Percentiles rank a stretch among this genome's conserved stretches.
phyloP scores from a whole-genome alignment of 225 moss, liverwort and hornwort species.

The Thuidium tamariscinum region DNA sequence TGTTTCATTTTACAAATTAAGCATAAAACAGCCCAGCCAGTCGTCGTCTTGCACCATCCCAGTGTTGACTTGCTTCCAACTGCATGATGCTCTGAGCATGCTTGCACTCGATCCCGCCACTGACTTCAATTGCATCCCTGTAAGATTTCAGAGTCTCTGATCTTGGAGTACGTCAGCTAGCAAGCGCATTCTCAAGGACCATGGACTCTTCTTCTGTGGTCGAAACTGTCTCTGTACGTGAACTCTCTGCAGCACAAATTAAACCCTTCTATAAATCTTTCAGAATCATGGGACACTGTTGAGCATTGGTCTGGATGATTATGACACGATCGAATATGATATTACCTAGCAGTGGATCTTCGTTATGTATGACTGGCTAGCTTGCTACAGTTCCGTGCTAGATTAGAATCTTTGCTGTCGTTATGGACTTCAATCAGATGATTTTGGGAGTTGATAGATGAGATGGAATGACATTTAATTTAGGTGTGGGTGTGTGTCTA shows the following conservation, averaged over 20 bases:
- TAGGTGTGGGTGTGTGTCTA: too few relatives aligned
- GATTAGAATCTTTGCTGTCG: neutral
- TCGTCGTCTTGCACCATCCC: neutral
- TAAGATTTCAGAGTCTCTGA: neutral
- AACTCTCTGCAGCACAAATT: neutral
- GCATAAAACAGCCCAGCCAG: neutral
- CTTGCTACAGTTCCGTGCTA: neutral
- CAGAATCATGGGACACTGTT: neutral
- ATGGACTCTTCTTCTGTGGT: neutral
- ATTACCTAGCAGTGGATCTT: neutral
- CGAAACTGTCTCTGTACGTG: slow-evolving; percentile 2
- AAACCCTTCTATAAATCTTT: neutral
- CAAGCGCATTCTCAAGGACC: neutral
- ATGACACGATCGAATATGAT: neutral
- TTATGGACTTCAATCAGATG: neutral
- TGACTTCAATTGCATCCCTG: neutral
- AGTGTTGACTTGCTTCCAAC: neutral
- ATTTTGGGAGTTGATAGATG: neutral
- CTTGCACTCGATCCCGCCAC: neutral
- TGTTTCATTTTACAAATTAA: neutral
- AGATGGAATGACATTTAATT: neutral
- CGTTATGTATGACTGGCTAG: neutral
- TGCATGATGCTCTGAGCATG: neutral
- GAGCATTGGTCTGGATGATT: neutral
- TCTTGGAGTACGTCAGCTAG: neutral